A percentile compares a stretch with the other conserved stretches of the same genome.
Conservation (phyloP, 495 filamentous ascomycete genomes). For the Venustampulla echinocandica region DNA sequence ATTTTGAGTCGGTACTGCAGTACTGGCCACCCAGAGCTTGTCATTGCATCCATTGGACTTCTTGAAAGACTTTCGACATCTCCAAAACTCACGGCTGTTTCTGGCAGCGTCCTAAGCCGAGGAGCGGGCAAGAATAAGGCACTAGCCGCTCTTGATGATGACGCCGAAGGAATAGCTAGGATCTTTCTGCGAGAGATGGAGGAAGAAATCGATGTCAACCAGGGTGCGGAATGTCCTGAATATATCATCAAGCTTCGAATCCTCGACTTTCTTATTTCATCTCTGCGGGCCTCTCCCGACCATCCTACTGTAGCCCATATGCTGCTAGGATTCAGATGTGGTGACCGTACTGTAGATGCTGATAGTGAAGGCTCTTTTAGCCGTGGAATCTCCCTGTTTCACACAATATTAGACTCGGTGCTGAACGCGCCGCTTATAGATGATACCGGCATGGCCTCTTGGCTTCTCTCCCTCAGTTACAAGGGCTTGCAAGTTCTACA, state of each 20-base stretch:
- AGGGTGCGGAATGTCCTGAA: conserved; percentile 50
- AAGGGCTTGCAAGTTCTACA: conserved; percentile 69
- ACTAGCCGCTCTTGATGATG: conserved; percentile 66
- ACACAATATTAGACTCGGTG: conserved; percentile 61
- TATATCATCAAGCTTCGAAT: conserved; percentile 72
- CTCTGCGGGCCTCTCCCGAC: conserved; percentile 58
- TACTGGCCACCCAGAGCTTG: conserved; percentile 65
- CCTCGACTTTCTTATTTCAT: conserved; percentile 72
- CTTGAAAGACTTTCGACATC: conserved; percentile 80
- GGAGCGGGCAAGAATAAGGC: conserved; percentile 63
- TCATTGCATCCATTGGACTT: conserved; percentile 65
- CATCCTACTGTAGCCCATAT: conserved; percentile 80
- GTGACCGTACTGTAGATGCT: conserved; percentile 54
- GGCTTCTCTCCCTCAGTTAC: conserved; percentile 63
- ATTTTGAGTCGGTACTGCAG: conserved; percentile 77
- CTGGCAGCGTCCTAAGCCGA: conserved; percentile 38
- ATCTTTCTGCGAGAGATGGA: conserved; percentile 59
- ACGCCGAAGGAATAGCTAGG: conserved; percentile 58
- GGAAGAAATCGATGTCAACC: conserved; percentile 52
- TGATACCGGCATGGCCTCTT: conserved; percentile 52
- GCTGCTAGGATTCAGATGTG: conserved; percentile 77
- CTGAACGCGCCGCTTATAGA: conserved; percentile 55
- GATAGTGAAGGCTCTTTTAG: conserved; percentile 55
- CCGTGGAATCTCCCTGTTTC: conserved; percentile 65
- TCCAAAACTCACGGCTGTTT: conserved; percentile 55